Evolutionary conservation across 257 asterid species (phyloP).

Genomic region (Rubia yunnanensis): DNA sequence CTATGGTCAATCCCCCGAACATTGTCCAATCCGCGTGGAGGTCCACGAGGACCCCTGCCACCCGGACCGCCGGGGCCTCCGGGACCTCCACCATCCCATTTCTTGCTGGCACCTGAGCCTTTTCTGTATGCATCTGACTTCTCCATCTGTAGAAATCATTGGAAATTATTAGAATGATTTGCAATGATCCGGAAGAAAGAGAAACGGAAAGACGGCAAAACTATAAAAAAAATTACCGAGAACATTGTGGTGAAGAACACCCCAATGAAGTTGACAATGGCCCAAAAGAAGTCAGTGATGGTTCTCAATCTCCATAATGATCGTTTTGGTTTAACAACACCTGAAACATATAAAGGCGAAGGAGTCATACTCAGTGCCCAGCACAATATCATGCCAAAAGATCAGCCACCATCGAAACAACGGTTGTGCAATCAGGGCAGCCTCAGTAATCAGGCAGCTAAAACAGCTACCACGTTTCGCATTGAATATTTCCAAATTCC

Average conservation of each 20-base stretch:
- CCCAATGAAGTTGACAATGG: conserved; percentile 55
- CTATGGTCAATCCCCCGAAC: conserved; percentile 91
- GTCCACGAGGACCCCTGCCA: conserved; percentile 92
- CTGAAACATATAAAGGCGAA: conserved; percentile 27
- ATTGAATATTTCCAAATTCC: not conserved
- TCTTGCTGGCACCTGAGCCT: conserved; percentile 79
- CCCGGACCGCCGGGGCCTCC: conserved; percentile 89
- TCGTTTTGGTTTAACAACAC: conserved; percentile 74
- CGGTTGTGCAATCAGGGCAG: not conserved
- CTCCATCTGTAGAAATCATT: conserved; percentile 55
- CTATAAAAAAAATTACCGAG: conserved; percentile 43
- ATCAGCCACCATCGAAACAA: not conserved
- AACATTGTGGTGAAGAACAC: conserved; percentile 78
- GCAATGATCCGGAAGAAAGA: not conserved
- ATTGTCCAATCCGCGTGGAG: conserved; percentile 77
- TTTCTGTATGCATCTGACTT: conserved; percentile 75
- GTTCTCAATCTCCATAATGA: conserved; percentile 82
- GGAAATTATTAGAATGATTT: not conserved
- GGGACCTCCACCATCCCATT: conserved; percentile 95
- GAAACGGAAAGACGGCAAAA: not conserved
- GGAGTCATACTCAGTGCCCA: not conserved
- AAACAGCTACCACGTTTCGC: not conserved
- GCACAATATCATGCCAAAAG: not conserved
- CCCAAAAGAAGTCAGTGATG: conserved; percentile 74
- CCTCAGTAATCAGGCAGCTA: not conserved